Base-by-base conservation (phyloP, 2,329 filamentous ascomycete species). In the Clarireedia paspali region DNA sequence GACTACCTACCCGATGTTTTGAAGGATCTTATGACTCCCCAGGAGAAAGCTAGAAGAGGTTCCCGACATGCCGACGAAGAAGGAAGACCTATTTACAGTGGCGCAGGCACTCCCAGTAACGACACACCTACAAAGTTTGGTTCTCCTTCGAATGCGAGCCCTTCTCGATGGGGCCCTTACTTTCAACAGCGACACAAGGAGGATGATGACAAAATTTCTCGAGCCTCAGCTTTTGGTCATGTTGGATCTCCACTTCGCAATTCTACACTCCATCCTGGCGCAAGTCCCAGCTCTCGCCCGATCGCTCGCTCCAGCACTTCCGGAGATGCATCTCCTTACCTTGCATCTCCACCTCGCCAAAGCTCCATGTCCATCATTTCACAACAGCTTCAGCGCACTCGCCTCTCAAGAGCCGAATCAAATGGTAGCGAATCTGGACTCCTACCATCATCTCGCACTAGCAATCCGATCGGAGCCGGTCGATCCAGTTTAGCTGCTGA, bases 1-100 rank as follows among this genome's bases (percentile, higher is more conserved):
- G 91, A 95, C 66, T 89, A 94, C 65, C 77, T 97, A 9, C 94
- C 92, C 0, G 87, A 81, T 59, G 80, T 83, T 57, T 72, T 86
- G 38, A 82, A 84, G 63, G 83, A 87, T 58, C 74, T 87, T 14
- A 71, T 87, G 62, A 87, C 84, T 3, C 82, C 83, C 1, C 81
- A 82, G 14, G 84, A 87, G 66, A 85, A 86, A 68, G 84, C 82
- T 10, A 75, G 84, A 10, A 74, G 84, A 49, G 82, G 83, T 12
- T 86, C 83, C 78, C 50, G 77, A 73, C 52, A 68, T n/a, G 81
- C 83, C n/a, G 77, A 78, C 39, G 79, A 82, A 27, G 71, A 75
- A 50, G 73, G 70, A 17, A 67, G 71, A 40, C 69, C 69, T 49
- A 69, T 72, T 26, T 53, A 58, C 38, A 75, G 73, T 57, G 70